These are phyloP conservation scores for Calamus simplicifolius DNA, from an alignment of 176 grass and related monocot species.

Conservation along the genomic window DNA sequence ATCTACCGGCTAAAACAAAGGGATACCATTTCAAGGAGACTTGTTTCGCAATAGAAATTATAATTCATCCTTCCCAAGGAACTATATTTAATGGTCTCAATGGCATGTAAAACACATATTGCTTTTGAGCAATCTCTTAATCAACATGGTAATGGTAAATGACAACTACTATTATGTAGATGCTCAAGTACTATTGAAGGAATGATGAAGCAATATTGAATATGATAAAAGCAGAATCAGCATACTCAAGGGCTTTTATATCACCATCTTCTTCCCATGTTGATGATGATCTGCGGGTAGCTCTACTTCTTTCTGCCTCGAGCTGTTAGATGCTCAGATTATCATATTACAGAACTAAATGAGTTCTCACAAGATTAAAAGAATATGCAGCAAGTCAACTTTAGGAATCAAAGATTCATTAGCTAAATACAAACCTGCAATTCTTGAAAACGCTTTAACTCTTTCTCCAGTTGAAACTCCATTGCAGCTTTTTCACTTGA, in stretches of 20 bases:
- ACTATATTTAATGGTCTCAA: too few relatives aligned
- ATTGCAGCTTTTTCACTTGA: conserved; percentile 87
- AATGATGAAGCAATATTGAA: neutral
- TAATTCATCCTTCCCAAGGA: too few relatives aligned
- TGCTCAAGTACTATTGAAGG: neutral
- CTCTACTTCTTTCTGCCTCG: conserved; percentile 85
- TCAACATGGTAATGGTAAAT: too few relatives aligned
- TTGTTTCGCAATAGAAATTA: too few relatives aligned
- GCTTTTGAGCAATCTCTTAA: too few relatives aligned
- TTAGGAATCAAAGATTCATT: too few relatives aligned
- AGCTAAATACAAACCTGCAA: conserved; percentile 54
- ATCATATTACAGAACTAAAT: neutral
- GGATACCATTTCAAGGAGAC: too few relatives aligned
- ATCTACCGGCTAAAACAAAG: too few relatives aligned
- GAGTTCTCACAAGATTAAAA: conserved; percentile 18
- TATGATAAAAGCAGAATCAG: neutral
- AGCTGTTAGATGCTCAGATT: conserved; percentile 27
- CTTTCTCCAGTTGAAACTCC: conserved; percentile 96
- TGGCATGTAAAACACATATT: too few relatives aligned
- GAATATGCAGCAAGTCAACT: too few relatives aligned
- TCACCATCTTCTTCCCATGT: conserved; percentile 99
- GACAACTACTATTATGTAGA: too few relatives aligned
- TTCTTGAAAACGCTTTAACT: conserved; percentile 77
- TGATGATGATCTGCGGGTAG: conserved; percentile 47
- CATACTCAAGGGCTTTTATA: conserved; percentile 91